A percentile compares a stretch with the other conserved stretches of the same genome.
Conservation (phyloP, 129 eudicot genomes). For the Helianthus tuberosus region DNA sequence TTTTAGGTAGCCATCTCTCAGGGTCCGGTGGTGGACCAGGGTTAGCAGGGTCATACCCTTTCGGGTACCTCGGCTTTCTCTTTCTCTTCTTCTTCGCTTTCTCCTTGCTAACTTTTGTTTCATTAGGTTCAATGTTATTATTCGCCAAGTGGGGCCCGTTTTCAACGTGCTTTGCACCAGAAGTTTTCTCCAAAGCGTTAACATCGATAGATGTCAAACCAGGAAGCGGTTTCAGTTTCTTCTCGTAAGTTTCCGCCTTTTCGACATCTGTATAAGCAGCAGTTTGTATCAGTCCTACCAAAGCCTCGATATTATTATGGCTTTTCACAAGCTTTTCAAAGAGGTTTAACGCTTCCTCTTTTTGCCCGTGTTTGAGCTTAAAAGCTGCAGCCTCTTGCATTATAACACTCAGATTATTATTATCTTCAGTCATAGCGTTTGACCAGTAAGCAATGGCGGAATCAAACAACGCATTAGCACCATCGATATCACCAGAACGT, state of each 20-base stretch:
- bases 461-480: slow-evolving; percentile 67
- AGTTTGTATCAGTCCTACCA: slow-evolving; percentile 79
- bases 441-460: slow-evolving; percentile 78
- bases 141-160: slow-evolving; percentile 46
- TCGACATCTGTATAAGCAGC: slow-evolving; percentile 76
- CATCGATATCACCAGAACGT: slow-evolving; percentile 83
- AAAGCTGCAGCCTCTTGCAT: slow-evolving; percentile 91
- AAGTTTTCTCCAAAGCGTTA: slow-evolving; percentile 77
- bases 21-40: slow-evolving; percentile 99
- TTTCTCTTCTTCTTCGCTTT: slow-evolving; percentile 86
- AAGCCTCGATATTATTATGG: slow-evolving; percentile 63
- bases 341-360: slow-evolving; percentile 71
- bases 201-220: slow-evolving; percentile 77
- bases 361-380: slow-evolving; percentile 81
- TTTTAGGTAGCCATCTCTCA: slow-evolving; percentile 88
- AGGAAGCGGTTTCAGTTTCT: slow-evolving; percentile 76
- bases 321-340: slow-evolving; percentile 84
- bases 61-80: slow-evolving; percentile 94
- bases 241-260: slow-evolving; percentile 87
- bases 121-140: slow-evolving; percentile 40
- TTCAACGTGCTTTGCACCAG: slow-evolving; percentile 75
- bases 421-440: slow-evolving; percentile 88
- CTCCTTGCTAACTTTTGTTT: slow-evolving; percentile 63
- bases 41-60: slow-evolving; percentile 86
- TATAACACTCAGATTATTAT: slow-evolving; percentile 60